Evolutionary conservation across 2,329 filamentous ascomycete species (phyloP), one percentile per base, ranked within the genome.

Genomic region (Blumeriella jaapii): DNA sequence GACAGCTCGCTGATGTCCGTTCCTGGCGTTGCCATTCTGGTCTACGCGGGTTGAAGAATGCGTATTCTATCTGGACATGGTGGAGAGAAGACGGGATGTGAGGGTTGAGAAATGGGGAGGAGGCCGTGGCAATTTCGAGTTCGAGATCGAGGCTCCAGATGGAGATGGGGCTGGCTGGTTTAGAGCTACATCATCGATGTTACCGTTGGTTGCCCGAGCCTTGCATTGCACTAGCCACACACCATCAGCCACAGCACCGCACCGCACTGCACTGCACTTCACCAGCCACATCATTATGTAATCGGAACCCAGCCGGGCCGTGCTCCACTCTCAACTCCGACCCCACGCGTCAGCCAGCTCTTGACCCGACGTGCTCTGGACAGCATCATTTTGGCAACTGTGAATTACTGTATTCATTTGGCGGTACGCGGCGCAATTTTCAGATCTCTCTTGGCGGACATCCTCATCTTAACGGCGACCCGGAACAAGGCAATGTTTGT

Each of bases 401-500:
- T 37, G 29, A 31, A 31, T 28, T 15, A 14, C 14, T 32, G 20
- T n/a, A 39, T 31, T 24, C 12, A 13, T 29, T 31, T 28, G 27
- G 26, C n/a, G n/a, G n/a, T n/a, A n/a, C n/a, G n/a, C n/a, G n/a
- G n/a, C n/a, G n/a, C n/a, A n/a, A n/a, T n/a, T n/a, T n/a, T n/a
- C n/a, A n/a, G n/a, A n/a, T n/a, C n/a, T n/a, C 37, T 35, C 33
- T 34, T 41, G 30, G 37, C 44, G 36, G 40, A 19, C 25, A 29
- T 28, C 31, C 31, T 30, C 35, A 19, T 35, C 17, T 22, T 17
- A 38, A 34, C 31, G 29, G 13, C 11, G 36, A 33, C 26, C n/a
- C 17, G 34, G 19, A 39, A 33, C 41, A 44, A 39, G 43, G 51
- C 48, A 48, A 54, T 54, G 51, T 51, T 41, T 36, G 39, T 43